phyloP scores from a whole-genome alignment of 768 basidiomycete genomes.

The Cystoderma amianthinum region DNA sequence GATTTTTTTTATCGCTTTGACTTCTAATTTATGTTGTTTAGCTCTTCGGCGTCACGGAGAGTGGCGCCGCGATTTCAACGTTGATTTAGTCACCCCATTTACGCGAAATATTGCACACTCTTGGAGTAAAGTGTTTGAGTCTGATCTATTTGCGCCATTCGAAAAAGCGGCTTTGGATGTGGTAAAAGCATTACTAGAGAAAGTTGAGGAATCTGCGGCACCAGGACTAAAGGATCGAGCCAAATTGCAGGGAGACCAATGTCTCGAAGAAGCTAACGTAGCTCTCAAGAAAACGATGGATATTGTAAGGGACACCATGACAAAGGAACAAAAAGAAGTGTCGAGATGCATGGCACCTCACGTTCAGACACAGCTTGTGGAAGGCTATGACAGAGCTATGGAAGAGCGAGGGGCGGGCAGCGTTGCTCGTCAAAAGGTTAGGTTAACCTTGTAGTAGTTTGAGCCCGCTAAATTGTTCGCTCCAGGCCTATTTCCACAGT shows the following conservation, averaged over 20 bases:
- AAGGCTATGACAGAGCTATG: constrained; percentile 50
- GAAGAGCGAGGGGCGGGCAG: constrained; percentile 47
- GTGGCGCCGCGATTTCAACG: constrained; percentile 54
- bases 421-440: constrained; percentile 54
- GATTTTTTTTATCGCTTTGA: background rate
- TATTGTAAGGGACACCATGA: constrained; percentile 42
- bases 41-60: constrained; percentile 48
- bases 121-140: constrained; percentile 56
- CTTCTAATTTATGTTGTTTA: constrained; percentile 6
- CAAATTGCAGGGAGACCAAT: constrained; percentile 41
- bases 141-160: constrained; percentile 45
- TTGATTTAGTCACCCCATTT: constrained; percentile 50
- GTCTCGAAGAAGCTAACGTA: constrained; percentile 42
- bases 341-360: constrained; percentile 52
- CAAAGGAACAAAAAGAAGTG: constrained; percentile 49
- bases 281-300: constrained; percentile 41
- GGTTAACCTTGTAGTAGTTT: constrained; percentile 2
- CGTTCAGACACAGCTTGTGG: constrained; percentile 40
- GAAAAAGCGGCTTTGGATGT: constrained; percentile 25
- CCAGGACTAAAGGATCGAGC: constrained; percentile 45
- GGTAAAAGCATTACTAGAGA: constrained; percentile 38
- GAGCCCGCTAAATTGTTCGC: background rate
- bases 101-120: constrained; percentile 50
- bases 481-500: constrained; percentile 39
- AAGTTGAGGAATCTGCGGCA: constrained; percentile 45